phyloP scores from a whole-genome alignment of 305 asterid species.

The Fraxinus sp. region DNA sequence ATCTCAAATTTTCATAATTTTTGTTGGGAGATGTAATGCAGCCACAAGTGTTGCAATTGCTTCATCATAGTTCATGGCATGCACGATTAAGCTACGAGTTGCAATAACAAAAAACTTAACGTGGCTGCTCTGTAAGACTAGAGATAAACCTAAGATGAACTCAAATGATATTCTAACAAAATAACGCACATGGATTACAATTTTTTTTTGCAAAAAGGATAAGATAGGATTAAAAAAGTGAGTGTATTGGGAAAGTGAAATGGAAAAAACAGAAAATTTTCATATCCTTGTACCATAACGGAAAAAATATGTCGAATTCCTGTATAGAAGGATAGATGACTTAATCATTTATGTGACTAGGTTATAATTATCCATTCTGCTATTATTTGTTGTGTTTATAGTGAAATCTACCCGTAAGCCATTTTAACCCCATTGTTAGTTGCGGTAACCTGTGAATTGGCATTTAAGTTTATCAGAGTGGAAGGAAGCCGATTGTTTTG shows the following conservation, averaged over 20 bases:
- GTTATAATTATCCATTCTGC: background rate
- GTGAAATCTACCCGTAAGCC: background rate
- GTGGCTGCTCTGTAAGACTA: background rate
- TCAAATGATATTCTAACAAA: background rate
- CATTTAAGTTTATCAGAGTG: background rate
- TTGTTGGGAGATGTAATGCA: background rate
- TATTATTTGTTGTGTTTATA: background rate
- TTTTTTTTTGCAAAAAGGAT: background rate
- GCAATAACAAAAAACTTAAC: background rate
- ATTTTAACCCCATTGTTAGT: background rate
- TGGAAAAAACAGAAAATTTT: background rate
- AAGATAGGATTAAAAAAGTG: background rate
- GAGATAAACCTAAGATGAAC: background rate
- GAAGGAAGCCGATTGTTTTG: background rate
- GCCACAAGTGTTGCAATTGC: background rate
- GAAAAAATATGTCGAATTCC: background rate
- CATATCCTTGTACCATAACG: background rate
- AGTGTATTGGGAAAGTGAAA: background rate
- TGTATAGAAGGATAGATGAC: background rate
- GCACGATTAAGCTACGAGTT: background rate
- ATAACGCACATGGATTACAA: background rate
- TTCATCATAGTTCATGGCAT: background rate
- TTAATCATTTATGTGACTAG: background rate
- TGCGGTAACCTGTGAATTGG: background rate
- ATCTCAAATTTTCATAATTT: background rate